Base-by-base conservation (phyloP, 495 filamentous ascomycete species). In the Lasiosphaeris hirsuta region DNA sequence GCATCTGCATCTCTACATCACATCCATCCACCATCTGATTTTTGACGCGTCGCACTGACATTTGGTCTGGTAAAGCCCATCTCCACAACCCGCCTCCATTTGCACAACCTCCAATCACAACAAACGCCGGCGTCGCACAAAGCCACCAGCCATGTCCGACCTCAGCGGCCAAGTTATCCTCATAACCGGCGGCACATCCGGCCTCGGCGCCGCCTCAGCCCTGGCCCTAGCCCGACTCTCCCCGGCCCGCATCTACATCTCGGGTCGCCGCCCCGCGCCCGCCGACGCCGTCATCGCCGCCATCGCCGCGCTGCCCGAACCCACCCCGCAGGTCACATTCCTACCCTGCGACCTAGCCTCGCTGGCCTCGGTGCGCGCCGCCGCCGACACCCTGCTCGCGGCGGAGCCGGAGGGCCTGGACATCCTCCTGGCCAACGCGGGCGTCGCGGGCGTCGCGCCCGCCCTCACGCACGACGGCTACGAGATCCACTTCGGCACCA, bases 401-500 rank as follows among this genome's bases (percentile, higher is more conserved):
- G 13, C n/a, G 1, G 57, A 64, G 17, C 50, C 58, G 10, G 46
- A 62, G 19, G 72, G 74, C 3, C 69, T 81, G 18, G 76, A 80
- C 59, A 58, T 78, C n/a, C 54, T 73, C 15, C 63, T 77, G 60
- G 60, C 56, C 67, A 90, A 90, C 63, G 87, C 88, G 2, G 87
- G 88, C 17, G 78, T 89, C 56, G 86, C 88, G 81, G 79, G 74
- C 7, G 59, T 75, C 7, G 75, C 82, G 2, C 69, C 72, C 2
- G 68, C 69, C 0, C 63, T 71, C 4, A 90, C 86, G 7, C 64
- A 76, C 7, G 83, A 89, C 11, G 85, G 87, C 8, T 86, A 83
- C 62, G 86, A 91, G 65, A 77, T 84, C 19, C 84, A 88, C 54
- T 82, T 90, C 57, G 85, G 83, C 8, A 84, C 82, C 4, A 92